Conservation (phyloP, 192 early-diverging fungal genomes). For the Phycomyces nitens region DNA sequence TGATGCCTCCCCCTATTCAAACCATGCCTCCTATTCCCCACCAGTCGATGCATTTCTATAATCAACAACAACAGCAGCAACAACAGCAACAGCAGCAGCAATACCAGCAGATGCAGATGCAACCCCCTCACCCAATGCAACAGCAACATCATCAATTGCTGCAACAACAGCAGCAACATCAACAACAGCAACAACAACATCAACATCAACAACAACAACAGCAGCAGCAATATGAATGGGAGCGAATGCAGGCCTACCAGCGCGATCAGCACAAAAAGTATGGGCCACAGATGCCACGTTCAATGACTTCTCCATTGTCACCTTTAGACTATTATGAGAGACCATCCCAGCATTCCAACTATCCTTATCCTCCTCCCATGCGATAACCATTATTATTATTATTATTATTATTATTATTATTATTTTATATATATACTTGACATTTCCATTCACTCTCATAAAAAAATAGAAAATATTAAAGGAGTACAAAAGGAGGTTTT, state of each 20-base stretch:
- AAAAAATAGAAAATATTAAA: too few species aligned
- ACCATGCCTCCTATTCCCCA: neutral
- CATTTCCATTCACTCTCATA: too few species aligned
- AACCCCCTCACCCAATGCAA: neutral
- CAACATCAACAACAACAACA: neutral
- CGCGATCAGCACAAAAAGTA: conserved; percentile 7
- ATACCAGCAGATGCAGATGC: neutral
- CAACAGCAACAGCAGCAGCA: neutral
- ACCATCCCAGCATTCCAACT: neutral
- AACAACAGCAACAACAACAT: neutral
- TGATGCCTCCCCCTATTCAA: neutral
- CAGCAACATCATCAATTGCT: neutral
- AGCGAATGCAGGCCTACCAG: conserved; percentile 19
- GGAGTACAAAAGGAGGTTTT: too few species aligned
- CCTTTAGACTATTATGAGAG: neutral
- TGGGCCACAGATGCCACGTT: neutral
- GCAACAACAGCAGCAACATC: neutral
- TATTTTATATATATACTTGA: too few species aligned
- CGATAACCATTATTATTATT: conserved; percentile 1
- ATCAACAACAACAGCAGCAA: neutral
- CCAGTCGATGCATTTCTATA: neutral
- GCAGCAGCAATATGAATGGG: conserved; percentile 13
- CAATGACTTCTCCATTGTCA: neutral
- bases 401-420: too few species aligned
- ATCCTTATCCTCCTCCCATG: neutral